phyloP scores from a whole-genome alignment of 1,284 basidiomycete genomes.

The Puccinia polysora region DNA sequence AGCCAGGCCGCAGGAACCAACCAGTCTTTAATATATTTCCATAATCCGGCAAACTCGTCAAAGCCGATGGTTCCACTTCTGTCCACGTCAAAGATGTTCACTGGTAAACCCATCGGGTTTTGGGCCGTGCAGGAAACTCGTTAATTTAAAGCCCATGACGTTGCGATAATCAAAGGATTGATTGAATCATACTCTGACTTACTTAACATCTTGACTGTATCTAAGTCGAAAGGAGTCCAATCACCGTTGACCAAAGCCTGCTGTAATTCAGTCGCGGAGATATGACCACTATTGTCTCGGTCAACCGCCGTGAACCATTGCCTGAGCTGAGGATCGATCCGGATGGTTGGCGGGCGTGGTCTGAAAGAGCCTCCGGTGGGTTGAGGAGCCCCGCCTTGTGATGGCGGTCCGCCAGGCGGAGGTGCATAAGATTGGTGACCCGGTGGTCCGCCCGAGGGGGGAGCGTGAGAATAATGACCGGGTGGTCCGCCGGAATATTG shows the following conservation, averaged over 20 bases:
- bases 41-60: constrained; percentile 70
- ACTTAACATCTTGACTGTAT: constrained; percentile 69
- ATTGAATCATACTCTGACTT: constrained; percentile 1
- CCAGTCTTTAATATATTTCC: constrained; percentile 77
- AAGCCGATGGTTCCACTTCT: constrained; percentile 71
- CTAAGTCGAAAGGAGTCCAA: constrained; percentile 68
- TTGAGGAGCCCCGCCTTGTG: not conserved
- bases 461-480: too few relatives aligned
- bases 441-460: constrained; percentile 10
- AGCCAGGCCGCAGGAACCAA: constrained; percentile 53
- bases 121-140: not conserved
- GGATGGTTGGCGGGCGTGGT: constrained; percentile 56
- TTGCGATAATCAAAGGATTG: too few relatives aligned
- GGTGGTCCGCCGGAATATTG: too few relatives aligned
- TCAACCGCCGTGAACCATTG: constrained; percentile 68
- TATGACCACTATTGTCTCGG: constrained; percentile 64
- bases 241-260: constrained; percentile 68
- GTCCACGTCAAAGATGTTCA: constrained; percentile 73
- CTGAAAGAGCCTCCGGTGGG: constrained; percentile 12
- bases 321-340: constrained; percentile 63
- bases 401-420: not conserved
- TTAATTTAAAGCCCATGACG: too few relatives aligned
- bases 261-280: constrained; percentile 66
- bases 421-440: constrained; percentile 14
- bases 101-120: not conserved